Conservation (phyloP, 495 filamentous ascomycete species). For the Chlorociboria aeruginascens region DNA sequence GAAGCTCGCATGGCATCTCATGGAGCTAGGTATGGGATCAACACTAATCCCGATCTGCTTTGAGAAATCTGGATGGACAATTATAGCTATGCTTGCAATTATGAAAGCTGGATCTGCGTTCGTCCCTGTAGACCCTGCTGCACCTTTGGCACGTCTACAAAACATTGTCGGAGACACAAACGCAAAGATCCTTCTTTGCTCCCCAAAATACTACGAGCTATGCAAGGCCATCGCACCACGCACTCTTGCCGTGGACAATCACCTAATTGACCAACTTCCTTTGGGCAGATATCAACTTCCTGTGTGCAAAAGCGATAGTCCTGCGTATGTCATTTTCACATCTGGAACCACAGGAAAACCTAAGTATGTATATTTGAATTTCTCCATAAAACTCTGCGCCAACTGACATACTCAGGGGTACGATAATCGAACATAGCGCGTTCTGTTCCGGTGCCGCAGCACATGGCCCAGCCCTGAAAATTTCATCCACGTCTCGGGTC, state of each 20-base stretch:
- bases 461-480: conserved; percentile 9
- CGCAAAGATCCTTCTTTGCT: conserved; percentile 1
- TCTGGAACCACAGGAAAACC: conserved; percentile 38
- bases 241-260: background rate
- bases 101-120: conserved; percentile 29
- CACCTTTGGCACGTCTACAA: conserved; percentile 1
- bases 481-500: background rate
- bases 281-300: background rate
- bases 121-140: conserved; percentile 44
- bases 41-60: conserved; percentile 18
- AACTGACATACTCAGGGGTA: background rate
- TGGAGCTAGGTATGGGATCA: background rate
- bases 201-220: background rate
- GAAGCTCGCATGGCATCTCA: background rate
- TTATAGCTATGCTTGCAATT: conserved; percentile 29
- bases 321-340: conserved; percentile 37
- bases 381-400: background rate
- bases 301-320: background rate
- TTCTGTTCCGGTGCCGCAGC: conserved; percentile 1
- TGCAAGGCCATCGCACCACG: background rate
- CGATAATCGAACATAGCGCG: background rate
- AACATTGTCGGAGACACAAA: background rate
- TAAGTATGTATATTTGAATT: conserved; percentile 25
- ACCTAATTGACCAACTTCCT: background rate
- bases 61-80: conserved; percentile 32